phyloP scores from a whole-genome alignment of 2,329 filamentous ascomycete genomes.

The Botryotinia narcissicola region DNA sequence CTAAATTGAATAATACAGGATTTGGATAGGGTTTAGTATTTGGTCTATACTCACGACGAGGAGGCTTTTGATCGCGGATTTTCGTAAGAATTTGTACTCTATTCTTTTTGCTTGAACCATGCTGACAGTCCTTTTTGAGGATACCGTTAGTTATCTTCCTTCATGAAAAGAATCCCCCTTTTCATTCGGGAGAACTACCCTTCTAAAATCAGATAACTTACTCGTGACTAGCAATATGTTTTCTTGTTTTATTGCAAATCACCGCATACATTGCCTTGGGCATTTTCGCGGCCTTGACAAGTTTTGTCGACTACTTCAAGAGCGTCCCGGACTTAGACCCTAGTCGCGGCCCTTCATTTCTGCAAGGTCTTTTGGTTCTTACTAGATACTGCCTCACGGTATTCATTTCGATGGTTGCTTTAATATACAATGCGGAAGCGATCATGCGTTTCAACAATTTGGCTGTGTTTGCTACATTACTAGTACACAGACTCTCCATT shows the following conservation, averaged over 20 bases:
- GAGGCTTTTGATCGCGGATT: slow-evolving; percentile 30
- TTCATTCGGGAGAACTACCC: not conserved
- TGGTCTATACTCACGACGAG: slow-evolving; percentile 20
- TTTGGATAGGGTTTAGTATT: slow-evolving; percentile 15
- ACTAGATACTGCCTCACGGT: slow-evolving; percentile 9
- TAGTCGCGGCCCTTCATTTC: not conserved
- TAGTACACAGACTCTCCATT: slow-evolving; percentile 24
- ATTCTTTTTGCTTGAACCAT: not conserved
- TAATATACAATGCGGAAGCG: slow-evolving; percentile 23
- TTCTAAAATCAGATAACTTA: slow-evolving; percentile 17
- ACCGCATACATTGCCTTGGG: slow-evolving; percentile 28
- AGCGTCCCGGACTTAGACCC: slow-evolving; percentile 10
- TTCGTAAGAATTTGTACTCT: slow-evolving; percentile 29
- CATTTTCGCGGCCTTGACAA: slow-evolving; percentile 22
- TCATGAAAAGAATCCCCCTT: not conserved
- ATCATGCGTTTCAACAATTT: slow-evolving; percentile 32
- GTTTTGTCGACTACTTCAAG: slow-evolving; percentile 22
- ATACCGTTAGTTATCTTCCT: slow-evolving; percentile 8
- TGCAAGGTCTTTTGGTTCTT: not conserved
- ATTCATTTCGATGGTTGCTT: slow-evolving; percentile 11
- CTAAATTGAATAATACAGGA: not conserved
- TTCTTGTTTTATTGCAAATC: slow-evolving; percentile 30
- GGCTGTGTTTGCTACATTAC: slow-evolving; percentile 32
- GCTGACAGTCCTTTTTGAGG: not conserved
- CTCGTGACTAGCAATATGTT: slow-evolving; percentile 35